These are phyloP conservation scores for Cryptococcus wingfieldii DNA, from an alignment of 1,284 basidiomycete genomes.

Conservation along the genomic window DNA sequence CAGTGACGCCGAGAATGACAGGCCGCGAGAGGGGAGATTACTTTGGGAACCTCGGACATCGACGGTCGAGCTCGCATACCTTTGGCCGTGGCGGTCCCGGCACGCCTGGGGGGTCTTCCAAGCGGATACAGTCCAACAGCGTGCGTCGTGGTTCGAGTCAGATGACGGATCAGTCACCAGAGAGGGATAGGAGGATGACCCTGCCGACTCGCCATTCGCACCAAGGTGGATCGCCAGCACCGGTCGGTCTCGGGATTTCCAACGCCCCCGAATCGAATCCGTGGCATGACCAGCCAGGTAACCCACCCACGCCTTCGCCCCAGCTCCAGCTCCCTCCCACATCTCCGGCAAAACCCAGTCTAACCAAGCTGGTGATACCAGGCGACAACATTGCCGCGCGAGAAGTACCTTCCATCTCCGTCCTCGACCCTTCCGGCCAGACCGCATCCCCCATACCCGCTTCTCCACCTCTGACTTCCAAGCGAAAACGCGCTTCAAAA, in stretches of 20 bases:
- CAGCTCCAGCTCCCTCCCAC: neutral
- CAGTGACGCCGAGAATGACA: conserved; percentile 2
- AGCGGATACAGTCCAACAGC: neutral
- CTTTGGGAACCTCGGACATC: conserved; percentile 19
- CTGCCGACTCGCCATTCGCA: neutral
- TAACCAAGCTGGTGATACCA: conserved; percentile 17
- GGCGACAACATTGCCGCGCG: neutral
- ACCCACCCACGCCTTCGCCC: conserved; percentile 18
- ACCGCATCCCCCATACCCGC: neutral
- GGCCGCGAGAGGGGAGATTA: conserved; percentile 14
- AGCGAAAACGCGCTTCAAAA: neutral
- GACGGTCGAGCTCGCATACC: conserved; percentile 9
- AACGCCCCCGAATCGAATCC: conserved; percentile 22
- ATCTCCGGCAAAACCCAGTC: conserved; percentile 10
- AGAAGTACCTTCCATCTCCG: conserved; percentile 22
- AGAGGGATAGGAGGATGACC: neutral
- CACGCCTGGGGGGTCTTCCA: neutral
- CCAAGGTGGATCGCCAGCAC: neutral
- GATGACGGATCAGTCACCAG: neutral
- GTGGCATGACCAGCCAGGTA: conserved; percentile 29
- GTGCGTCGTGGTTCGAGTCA: conserved; percentile 1
- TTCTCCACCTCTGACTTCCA: neutral
- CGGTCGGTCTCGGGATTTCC: neutral
- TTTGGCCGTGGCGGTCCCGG: neutral
- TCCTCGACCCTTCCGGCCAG: conserved; percentile 31